Evolutionary conservation across 345 rosid species (phyloP).

Genomic region (Gossypium mustelinum): DNA sequence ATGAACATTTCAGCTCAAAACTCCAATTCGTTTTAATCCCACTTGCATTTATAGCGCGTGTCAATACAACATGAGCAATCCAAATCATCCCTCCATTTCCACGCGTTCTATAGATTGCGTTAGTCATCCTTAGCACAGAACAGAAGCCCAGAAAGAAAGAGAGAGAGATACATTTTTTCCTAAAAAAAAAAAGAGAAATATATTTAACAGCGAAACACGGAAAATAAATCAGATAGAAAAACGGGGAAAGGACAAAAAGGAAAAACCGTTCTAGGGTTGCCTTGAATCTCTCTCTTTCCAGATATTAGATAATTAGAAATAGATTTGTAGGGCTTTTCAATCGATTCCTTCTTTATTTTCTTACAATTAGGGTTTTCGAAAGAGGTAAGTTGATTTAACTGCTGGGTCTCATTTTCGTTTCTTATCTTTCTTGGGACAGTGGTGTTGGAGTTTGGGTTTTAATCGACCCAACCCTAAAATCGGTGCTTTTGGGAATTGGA

Average conservation of each 20-base stretch:
- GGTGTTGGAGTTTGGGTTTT: slow-evolving; percentile 25
- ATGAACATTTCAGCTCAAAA: not conserved
- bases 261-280: slow-evolving; percentile 65
- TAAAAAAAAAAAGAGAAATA: no score
- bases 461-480: slow-evolving; percentile 14
- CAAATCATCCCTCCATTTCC: not conserved
- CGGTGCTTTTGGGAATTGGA: slow-evolving; percentile 16
- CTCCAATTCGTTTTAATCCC: not conserved
- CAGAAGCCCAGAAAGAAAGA: not conserved
- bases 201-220: not conserved
- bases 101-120: slow-evolving; percentile 9
- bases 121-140: not conserved
- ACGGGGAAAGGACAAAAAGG: slow-evolving; percentile 10
- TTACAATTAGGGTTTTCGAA: slow-evolving; percentile 26
- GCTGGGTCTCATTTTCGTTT: not conserved
- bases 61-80: not conserved
- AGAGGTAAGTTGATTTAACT: slow-evolving; percentile 15
- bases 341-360: not conserved
- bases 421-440: not conserved
- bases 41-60: slow-evolving; percentile 26
- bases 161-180: not conserved
- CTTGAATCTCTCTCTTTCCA: slow-evolving; percentile 29
- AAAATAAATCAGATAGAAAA: not conserved
- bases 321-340: not conserved
- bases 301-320: not conserved